phyloP scores from a whole-genome alignment of 208 protist species.

The Crithidia thermophila region DNA sequence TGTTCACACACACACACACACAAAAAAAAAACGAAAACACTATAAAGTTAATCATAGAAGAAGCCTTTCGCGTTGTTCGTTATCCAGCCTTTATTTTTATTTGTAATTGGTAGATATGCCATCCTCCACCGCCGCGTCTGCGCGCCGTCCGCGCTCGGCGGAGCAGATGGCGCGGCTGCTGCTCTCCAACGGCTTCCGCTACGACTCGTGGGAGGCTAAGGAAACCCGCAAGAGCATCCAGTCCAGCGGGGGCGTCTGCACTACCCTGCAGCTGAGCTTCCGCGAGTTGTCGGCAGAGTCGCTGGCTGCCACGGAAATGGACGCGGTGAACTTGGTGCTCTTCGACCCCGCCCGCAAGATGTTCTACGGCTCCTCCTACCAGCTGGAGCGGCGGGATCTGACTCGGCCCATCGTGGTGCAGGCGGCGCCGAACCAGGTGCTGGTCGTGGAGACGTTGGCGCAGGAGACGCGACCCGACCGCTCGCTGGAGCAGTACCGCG shows the following conservation, averaged over 20 bases:
- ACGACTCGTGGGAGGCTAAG: constrained; percentile 85
- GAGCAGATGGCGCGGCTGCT: constrained; percentile 85
- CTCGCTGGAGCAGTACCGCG: constrained; percentile 48
- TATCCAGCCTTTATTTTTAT: no score
- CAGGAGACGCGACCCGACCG: constrained; percentile 33
- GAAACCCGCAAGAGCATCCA: constrained; percentile 40
- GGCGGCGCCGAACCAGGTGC: constrained; percentile 41
- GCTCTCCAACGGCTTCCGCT: constrained; percentile 82
- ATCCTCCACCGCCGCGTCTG: constrained; percentile 4
- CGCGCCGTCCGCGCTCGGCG: constrained; percentile 58
- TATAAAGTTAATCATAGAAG: no score
- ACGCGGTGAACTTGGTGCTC: constrained; percentile 70
- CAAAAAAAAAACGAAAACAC: no score
- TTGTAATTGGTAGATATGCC: constrained; percentile 3
- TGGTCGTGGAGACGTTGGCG: constrained; percentile 74
- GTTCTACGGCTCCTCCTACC: constrained; percentile 81
- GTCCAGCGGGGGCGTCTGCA: constrained; percentile 36
- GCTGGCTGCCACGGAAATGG: constrained; percentile 25
- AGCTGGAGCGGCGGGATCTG: constrained; percentile 31
- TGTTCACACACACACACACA: background rate
- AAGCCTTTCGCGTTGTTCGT: no score
- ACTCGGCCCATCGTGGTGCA: constrained; percentile 65
- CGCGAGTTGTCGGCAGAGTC: constrained; percentile 29
- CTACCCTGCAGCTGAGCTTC: constrained; percentile 49
- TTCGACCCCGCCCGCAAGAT: constrained; percentile 55